Base-by-base conservation (phyloP, 345 rosid genomes). In the Eucalyptus erythrocorys region DNA sequence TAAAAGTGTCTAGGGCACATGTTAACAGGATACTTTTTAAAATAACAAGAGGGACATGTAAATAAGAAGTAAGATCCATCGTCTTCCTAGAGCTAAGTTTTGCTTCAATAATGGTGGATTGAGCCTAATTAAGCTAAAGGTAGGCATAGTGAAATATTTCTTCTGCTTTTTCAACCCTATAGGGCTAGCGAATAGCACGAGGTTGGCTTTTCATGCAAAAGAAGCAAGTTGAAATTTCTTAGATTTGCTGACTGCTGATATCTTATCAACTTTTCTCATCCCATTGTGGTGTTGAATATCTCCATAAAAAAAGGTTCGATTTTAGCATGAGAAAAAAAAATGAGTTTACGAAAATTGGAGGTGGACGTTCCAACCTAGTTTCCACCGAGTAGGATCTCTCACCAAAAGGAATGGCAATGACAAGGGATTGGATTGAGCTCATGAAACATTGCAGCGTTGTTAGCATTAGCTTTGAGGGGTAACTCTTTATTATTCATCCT, bases 391-490 rank as follows among this genome's bases (percentile, higher is more conserved):
- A 48, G 93, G 95, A 87, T 96, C 93, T 93, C 99, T 94, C 87
- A 91, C 99, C 27, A 95, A 34, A 51, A 82, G 94, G 95, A 91
- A 96, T 90, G 47, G 97, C 98, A 85, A 97, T 93, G 55, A 85
- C 90, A 48, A 96, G 95, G 2, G 98, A 94, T 32, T 96, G 99
- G 80, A 96, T 89, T n/a, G 98, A 88, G 93, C 97, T 97, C 24
- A 96, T 85, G 59, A 96, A 92, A 88, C 99, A 96, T 59, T 95
- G 95, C 10, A 97, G 92, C 45, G 96, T 92, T 53, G 97, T 96
- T 59, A 96, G 93, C 66, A 96, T 94, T 82, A 96, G 97, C 93
- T 95, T 96, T 12, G 98, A 95, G 22, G 98, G 99, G 91, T 93
- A 97, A 51, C 88, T 84, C 81, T 94, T 96, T 90, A 96, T 53